Evolutionary conservation across 768 basidiomycete species (phyloP), one percentile per base, ranked within the genome.

Genomic region (Pseudohyphozyma bogoriensis): DNA sequence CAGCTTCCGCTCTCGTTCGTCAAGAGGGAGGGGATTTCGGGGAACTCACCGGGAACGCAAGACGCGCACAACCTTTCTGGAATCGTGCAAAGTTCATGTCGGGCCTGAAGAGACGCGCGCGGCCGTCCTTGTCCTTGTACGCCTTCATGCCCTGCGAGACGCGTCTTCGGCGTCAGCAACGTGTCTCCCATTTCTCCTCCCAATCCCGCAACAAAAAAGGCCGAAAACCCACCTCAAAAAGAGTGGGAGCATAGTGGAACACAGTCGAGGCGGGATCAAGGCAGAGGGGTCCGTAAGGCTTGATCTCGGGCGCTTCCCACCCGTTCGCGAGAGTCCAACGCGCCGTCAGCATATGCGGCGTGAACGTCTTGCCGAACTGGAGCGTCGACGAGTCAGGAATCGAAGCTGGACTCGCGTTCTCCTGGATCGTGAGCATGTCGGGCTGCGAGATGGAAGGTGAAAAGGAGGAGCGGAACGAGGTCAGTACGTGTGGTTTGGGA

Each of bases 21-120:
- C n/a, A n/a, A n/a, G n/a, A n/a, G n/a, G n/a, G n/a, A n/a, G n/a
- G n/a, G n/a, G n/a, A n/a, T n/a, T n/a, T n/a, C n/a, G n/a, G 15
- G 18, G 3, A 4, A 29, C 47, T 26, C 15, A 49, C 52, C 85
- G 70, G 70, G 54, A 71, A 70, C 12, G 66, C 70, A 45, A 70
- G 44, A 44, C 92, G 82, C 35, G 74, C 65, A 10, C 90, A 89
- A 67, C 86, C 88, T 49, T 64, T 79, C 75, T 89, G 89, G 89
- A 97, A 89, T 31, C 92, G 83, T 69, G 83, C 83, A 89, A 93
- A 92, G 76, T 96, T 95, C 87, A 58, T 69, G 74, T 95, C 89
- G 2, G 92, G 93, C 50, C 93, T 79, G 80, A 96, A 97, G 65
- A 97, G 75, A 22, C 85, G 82, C 28, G 91, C 80, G 32, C 79